A percentile compares a stretch with the other conserved stretches of the same genome.
These are phyloP conservation scores for Luzula sylvatica DNA, from an alignment of 176 grass and related monocot species.

Conservation along the genomic window DNA sequence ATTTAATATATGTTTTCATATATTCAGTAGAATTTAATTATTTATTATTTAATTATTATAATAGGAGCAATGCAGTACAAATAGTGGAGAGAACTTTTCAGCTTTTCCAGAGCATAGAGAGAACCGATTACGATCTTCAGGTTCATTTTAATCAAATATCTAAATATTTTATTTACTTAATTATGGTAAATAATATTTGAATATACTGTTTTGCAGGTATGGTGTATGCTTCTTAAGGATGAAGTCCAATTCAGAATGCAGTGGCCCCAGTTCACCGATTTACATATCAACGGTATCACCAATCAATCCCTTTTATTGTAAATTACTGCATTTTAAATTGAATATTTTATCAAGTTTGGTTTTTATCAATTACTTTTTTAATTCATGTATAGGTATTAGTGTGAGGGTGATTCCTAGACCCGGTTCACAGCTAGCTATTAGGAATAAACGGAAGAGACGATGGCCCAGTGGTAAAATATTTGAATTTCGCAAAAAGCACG, in stretches of 20 bases:
- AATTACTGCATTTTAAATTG: neutral
- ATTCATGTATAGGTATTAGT: constrained; percentile 48
- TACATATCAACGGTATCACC: constrained; percentile 74
- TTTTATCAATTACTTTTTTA: constrained; percentile 18
- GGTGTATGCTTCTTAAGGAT: constrained; percentile 96
- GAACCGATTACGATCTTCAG: constrained; percentile 81
- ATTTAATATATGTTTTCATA: neutral
- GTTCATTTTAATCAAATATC: constrained; percentile 24
- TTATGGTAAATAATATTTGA: constrained; percentile 10
- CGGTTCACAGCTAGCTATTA: constrained; percentile 71
- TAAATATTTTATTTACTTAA: neutral
- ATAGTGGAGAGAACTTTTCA: constrained; percentile 75
- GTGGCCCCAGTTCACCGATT: constrained; percentile 78
- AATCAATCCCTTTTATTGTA: neutral
- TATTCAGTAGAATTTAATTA: constrained; percentile 9
- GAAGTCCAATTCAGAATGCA: constrained; percentile 99
- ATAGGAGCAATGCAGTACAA: constrained; percentile 48
- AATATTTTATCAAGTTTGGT: constrained; percentile 3
- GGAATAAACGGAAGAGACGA: constrained; percentile 95
- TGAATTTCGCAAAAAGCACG: too few relatives aligned
- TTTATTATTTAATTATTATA: constrained; percentile 6
- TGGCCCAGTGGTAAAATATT: constrained; percentile 67
- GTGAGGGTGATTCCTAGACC: constrained; percentile 78
- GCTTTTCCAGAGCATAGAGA: constrained; percentile 56
- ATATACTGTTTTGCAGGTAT: constrained; percentile 44